These are phyloP conservation scores for Septoria linicola DNA, from an alignment of 2,329 filamentous ascomycete species.

Conservation along the genomic window DNA sequence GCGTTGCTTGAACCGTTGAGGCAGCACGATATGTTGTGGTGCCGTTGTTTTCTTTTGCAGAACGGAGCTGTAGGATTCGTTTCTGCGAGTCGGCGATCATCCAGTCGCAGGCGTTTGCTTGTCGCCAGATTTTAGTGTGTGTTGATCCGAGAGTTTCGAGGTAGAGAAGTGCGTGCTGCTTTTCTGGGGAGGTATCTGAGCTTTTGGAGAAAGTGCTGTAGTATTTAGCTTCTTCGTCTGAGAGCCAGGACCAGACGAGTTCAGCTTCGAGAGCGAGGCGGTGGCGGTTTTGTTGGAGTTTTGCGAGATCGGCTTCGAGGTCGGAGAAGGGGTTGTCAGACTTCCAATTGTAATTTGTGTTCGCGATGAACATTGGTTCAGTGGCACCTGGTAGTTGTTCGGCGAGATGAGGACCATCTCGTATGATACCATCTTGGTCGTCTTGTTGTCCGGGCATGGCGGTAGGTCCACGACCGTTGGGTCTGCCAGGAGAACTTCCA, in stretches of 20 bases:
- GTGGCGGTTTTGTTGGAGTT: constrained; percentile 4
- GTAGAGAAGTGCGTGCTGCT: constrained; percentile 3
- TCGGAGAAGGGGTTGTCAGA: constrained; percentile 15
- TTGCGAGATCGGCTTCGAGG: constrained; percentile 12
- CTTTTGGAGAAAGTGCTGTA: constrained; percentile 7
- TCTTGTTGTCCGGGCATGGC: neutral
- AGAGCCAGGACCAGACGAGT: constrained; percentile 16
- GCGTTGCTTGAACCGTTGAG: constrained; percentile 2
- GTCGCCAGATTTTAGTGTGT: constrained; percentile 10
- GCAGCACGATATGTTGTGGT: constrained; percentile 11
- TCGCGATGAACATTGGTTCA: neutral
- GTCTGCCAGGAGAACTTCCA: neutral
- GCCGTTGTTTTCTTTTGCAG: neutral
- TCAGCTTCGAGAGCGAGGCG: constrained; percentile 13
- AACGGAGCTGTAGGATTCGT: constrained; percentile 12
- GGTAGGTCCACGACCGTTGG: neutral
- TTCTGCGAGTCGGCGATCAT: constrained; percentile 18
- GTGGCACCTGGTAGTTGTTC: neutral
- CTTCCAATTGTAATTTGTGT: constrained; percentile 16
- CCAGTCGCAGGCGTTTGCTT: constrained; percentile 14
- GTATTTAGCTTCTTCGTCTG: constrained; percentile 17
- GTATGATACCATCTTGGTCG: neutral
- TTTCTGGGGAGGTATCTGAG: neutral
- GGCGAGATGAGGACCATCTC: neutral
- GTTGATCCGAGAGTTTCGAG: neutral